phyloP scores from a whole-genome alignment of 176 grass and related monocot species.

The Oryza glumipatula region DNA sequence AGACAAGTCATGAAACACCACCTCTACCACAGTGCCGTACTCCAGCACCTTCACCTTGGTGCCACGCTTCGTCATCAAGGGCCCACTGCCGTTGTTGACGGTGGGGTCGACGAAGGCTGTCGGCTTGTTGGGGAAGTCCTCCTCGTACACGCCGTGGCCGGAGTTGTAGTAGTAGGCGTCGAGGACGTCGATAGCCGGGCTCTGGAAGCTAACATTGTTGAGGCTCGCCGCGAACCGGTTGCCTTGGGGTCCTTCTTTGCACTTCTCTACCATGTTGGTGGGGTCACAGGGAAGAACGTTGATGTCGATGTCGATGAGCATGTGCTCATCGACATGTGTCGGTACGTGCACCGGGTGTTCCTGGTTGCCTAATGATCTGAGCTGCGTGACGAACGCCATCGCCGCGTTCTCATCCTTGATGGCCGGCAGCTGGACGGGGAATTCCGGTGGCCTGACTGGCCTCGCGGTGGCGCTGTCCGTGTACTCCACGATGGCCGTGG shows the following conservation, averaged over 20 bases:
- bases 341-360: slow-evolving; percentile 24
- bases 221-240: slow-evolving; percentile 42
- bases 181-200: slow-evolving; percentile 36
- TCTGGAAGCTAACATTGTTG: slow-evolving; percentile 52
- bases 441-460: not conserved
- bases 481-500: slow-evolving; percentile 50
- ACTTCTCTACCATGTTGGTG: not conserved
- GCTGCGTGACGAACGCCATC: not conserved
- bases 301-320: slow-evolving; percentile 37
- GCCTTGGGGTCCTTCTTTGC: not conserved
- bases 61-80: slow-evolving; percentile 19
- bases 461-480: not conserved
- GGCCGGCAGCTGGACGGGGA: slow-evolving; percentile 21
- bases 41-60: slow-evolving; percentile 77
- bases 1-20: slow-evolving; percentile 44
- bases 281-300: slow-evolving; percentile 26
- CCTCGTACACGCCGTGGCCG: slow-evolving; percentile 19
- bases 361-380: slow-evolving; percentile 31
- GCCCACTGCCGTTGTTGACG: not conserved
- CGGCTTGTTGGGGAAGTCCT: slow-evolving; percentile 62
- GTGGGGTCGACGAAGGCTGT: slow-evolving; percentile 56
- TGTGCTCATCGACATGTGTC: slow-evolving; percentile 14
- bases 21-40: slow-evolving; percentile 53
- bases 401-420: not conserved
- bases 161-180: slow-evolving; percentile 31